Conservation (phyloP, 2,329 filamentous ascomycete genomes). For the Periconia macrospinosa region DNA sequence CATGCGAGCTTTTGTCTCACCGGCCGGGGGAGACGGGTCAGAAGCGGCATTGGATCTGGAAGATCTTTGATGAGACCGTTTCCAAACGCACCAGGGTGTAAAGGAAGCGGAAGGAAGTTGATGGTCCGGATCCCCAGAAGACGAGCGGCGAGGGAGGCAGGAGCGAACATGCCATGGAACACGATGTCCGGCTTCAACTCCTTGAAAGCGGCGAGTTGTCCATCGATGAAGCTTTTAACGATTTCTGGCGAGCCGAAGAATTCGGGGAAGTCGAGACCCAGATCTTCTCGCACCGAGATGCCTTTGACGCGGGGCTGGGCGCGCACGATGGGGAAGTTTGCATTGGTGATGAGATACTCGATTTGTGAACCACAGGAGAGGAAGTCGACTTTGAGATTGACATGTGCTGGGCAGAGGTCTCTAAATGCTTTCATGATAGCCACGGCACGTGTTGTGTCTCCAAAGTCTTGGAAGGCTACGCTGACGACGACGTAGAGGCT, state of each 20-base stretch:
- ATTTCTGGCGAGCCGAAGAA: slow-evolving; percentile 38
- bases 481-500: slow-evolving; percentile 30
- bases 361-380: slow-evolving; percentile 34
- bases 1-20: slow-evolving; percentile 29
- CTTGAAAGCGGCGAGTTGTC: slow-evolving; percentile 31
- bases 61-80: slow-evolving; percentile 36
- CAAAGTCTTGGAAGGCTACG: slow-evolving; percentile 38
- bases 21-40: slow-evolving; percentile 33
- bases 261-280: slow-evolving; percentile 38
- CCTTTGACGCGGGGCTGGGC: slow-evolving; percentile 34
- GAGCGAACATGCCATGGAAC: slow-evolving; percentile 40
- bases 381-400: slow-evolving; percentile 32
- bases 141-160: slow-evolving; percentile 33
- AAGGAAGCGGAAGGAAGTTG: slow-evolving; percentile 35
- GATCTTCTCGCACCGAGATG: slow-evolving; percentile 33
- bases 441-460: slow-evolving; percentile 36
- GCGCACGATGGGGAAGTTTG: slow-evolving; percentile 35
- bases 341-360: slow-evolving; percentile 34
- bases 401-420: slow-evolving; percentile 27
- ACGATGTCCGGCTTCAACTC: slow-evolving; percentile 35
- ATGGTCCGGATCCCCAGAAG: slow-evolving; percentile 34
- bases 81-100: slow-evolving; percentile 30
- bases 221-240: slow-evolving; percentile 34
- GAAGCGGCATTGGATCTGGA: slow-evolving; percentile 35
- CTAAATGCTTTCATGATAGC: slow-evolving; percentile 31